Percentiles rank a stretch among this genome's conserved stretches.
Conservation (phyloP, 495 filamentous ascomycete species). For the Baudoinia panamericana region DNA sequence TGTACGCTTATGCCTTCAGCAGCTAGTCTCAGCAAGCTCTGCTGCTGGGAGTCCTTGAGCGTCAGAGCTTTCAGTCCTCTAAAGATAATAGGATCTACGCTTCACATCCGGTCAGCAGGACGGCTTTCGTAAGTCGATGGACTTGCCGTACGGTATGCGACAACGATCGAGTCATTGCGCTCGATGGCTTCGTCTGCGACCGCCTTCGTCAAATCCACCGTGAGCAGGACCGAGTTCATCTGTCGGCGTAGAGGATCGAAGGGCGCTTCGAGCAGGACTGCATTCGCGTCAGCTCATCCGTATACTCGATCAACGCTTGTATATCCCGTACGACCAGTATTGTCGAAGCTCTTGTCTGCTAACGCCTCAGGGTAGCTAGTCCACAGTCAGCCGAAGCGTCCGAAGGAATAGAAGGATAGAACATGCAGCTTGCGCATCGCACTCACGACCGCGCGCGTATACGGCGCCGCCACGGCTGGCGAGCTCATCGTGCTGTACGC, state of each 20-base stretch:
- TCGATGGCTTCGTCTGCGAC: slow-evolving; percentile 88
- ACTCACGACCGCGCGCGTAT: slow-evolving; percentile 64
- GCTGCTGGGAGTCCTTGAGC: slow-evolving; percentile 71
- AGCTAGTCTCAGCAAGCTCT: slow-evolving; percentile 66
- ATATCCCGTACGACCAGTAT: slow-evolving; percentile 58
- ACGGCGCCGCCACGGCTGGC: slow-evolving; percentile 40
- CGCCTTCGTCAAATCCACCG: slow-evolving; percentile 76
- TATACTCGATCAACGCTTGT: neutral
- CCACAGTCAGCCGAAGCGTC: slow-evolving; percentile 9
- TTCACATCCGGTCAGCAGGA: slow-evolving; percentile 7
- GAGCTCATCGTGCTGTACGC: slow-evolving; percentile 23
- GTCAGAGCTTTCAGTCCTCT: slow-evolving; percentile 77
- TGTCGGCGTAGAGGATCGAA: slow-evolving; percentile 43
- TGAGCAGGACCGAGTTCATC: slow-evolving; percentile 68
- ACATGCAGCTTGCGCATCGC: slow-evolving; percentile 74
- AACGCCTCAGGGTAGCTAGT: slow-evolving; percentile 74
- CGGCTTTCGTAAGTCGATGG: neutral
- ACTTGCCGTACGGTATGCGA: slow-evolving; percentile 87
- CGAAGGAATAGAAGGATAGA: slow-evolving; percentile 8
- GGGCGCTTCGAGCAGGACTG: slow-evolving; percentile 68
- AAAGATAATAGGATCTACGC: slow-evolving; percentile 88
- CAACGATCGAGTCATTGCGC: slow-evolving; percentile 59
- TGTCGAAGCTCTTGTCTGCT: slow-evolving; percentile 86
- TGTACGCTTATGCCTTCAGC: slow-evolving; percentile 70
- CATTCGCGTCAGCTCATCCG: neutral